phyloP scores from a whole-genome alignment of 768 basidiomycete genomes.

The Tephrocybe sp. region DNA sequence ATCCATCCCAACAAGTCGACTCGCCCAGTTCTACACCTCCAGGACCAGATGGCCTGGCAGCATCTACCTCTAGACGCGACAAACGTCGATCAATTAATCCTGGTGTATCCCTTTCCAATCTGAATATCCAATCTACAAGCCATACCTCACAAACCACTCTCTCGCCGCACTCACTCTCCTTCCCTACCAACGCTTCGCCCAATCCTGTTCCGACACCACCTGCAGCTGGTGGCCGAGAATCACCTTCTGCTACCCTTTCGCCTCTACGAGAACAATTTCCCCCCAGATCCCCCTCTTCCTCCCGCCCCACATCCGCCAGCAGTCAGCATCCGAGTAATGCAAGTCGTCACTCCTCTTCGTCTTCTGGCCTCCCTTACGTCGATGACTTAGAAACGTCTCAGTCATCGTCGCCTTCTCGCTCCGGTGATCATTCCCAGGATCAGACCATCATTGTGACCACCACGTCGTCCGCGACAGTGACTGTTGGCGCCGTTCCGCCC shows the following conservation, averaged over 20 bases:
- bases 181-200: constrained; percentile 19
- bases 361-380: constrained; percentile 16
- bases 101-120: constrained; percentile 35
- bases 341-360: constrained; percentile 23
- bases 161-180: constrained; percentile 31
- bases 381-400: constrained; percentile 18
- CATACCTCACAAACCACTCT: constrained; percentile 25
- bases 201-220: constrained; percentile 28
- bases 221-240: constrained; percentile 21
- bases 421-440: constrained; percentile 36
- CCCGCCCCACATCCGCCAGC: constrained; percentile 31
- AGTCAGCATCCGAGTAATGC: constrained; percentile 26
- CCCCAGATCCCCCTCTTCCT: constrained; percentile 14
- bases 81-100: constrained; percentile 54
- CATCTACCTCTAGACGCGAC: constrained; percentile 37
- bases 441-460: constrained; percentile 41
- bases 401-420: constrained; percentile 39
- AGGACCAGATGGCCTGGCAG: constrained; percentile 30
- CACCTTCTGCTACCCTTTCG: constrained; percentile 25
- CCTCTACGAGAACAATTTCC: constrained; percentile 32
- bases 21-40: constrained; percentile 10
- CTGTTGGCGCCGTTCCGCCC: constrained; percentile 24
- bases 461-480: constrained; percentile 23
- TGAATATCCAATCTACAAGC: constrained; percentile 23
- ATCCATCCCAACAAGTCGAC: constrained; percentile 15